phyloP scores from a whole-genome alignment of 2,329 filamentous ascomycete species.

The Drechslerella stenobrocha region DNA sequence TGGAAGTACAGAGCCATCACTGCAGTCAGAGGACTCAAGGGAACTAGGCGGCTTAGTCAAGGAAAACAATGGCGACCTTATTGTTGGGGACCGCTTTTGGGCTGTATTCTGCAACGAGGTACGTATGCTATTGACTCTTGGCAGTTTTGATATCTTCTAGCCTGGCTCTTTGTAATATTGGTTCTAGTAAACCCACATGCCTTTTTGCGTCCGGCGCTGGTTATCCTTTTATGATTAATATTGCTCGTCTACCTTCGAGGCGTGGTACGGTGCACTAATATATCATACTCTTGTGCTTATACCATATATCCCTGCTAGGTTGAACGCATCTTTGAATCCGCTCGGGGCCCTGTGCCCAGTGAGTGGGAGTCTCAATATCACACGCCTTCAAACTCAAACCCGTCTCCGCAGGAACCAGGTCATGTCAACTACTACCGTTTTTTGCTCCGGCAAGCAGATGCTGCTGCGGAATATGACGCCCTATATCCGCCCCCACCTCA shows the following conservation, averaged over 20 bases:
- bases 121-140: too few species aligned
- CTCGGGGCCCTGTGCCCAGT: conserved; percentile 25
- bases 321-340: conserved; percentile 41
- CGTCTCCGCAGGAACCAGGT: conserved; percentile 1
- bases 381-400: background rate
- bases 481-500: conserved; percentile 29
- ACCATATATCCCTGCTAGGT: conserved; percentile 16
- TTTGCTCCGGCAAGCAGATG: conserved; percentile 34
- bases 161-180: too few species aligned
- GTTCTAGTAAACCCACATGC: too few species aligned
- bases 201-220: too few species aligned
- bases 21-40: too few species aligned
- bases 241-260: too few species aligned
- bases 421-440: conserved; percentile 37
- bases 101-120: conserved; percentile 40
- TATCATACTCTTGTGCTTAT: background rate
- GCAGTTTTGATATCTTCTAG: too few species aligned
- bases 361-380: conserved; percentile 22
- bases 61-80: conserved; percentile 23
- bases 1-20: too few species aligned
- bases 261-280: background rate
- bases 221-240: too few species aligned
- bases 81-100: conserved; percentile 45
- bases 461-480: conserved; percentile 18
- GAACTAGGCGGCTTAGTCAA: conserved; percentile 3